Evolutionary conservation across 1,284 basidiomycete species (phyloP).

Genomic region (Schizophyllum commune): DNA sequence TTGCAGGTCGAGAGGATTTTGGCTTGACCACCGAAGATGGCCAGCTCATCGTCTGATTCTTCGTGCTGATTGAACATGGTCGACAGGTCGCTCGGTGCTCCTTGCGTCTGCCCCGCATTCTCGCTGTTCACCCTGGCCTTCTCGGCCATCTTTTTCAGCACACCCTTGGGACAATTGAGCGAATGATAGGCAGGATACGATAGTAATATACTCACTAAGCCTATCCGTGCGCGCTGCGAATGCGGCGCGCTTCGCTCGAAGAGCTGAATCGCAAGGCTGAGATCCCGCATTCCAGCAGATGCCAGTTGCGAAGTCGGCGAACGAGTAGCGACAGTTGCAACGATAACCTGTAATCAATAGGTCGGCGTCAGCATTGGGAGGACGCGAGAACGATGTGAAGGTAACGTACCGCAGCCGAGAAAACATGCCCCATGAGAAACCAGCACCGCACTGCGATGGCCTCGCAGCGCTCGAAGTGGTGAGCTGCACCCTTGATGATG

Average conservation of each 20-base stretch:
- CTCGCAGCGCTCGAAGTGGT: constrained; percentile 36
- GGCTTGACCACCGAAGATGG: constrained; percentile 44
- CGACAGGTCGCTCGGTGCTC: constrained; percentile 6
- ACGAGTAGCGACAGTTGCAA: constrained; percentile 38
- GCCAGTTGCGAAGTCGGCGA: constrained; percentile 36
- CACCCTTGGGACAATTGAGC: constrained; percentile 20
- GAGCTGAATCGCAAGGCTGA: constrained; percentile 31
- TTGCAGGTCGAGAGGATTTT: not conserved
- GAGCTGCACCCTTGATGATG: constrained; percentile 36
- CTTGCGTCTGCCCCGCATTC: constrained; percentile 10
- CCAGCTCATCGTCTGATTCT: constrained; percentile 40
- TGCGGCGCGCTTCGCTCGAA: constrained; percentile 33
- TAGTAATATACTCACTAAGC: constrained; percentile 24
- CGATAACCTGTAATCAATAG: constrained; percentile 28
- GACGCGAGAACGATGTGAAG: not conserved
- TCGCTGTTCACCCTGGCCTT: constrained; percentile 26
- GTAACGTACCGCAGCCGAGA: constrained; percentile 34
- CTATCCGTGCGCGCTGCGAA: constrained; percentile 32
- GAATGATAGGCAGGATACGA: not conserved
- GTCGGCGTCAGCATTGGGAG: not conserved
- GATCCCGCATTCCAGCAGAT: constrained; percentile 31
- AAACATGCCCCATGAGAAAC: constrained; percentile 39
- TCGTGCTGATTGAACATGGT: constrained; percentile 16
- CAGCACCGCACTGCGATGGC: constrained; percentile 35
- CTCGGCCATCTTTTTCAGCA: constrained; percentile 32